Base-by-base conservation (phyloP, 139 green algal species). In the Asterochloris erici region DNA sequence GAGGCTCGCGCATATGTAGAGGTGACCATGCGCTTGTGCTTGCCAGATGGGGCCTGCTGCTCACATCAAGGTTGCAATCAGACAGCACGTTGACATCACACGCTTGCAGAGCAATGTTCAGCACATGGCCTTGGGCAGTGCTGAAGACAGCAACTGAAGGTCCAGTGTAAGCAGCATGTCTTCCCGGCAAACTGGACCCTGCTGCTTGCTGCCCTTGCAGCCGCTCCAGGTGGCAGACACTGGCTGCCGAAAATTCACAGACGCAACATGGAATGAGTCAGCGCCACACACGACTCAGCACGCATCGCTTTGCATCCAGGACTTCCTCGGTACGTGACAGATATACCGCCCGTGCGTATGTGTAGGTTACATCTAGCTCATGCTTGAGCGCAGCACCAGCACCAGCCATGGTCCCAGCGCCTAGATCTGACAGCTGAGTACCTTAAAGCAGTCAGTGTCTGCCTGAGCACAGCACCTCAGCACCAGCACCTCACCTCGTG, bases 401-500 rank as follows among this genome's bases (percentile, higher is more conserved):
- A 21, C 1, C 66, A 26, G 66, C 66, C 21, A 26, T 24, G 17
- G 66, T 71, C 21, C 19, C 66, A 26, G 21, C 66, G 21, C 19
- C 21, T 21, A 24, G 66, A 26, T 2, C 21, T 21, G 17, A 26
- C 66, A 71, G 66, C 66, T 71, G 17, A 9, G 19, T 26, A 26
- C 19, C 17, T 24, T 4, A 12, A 9, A 9, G 21, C 19, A 71
- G 66, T 2, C 66, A 71, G 9, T 24, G 6, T 2, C 66, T 54
- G 26, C 23, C 14, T 54, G 70, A 28, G 26, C 14, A 14, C 70
- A 14, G 24, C 14, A 19, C 21, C 23, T 75, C 70, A 47, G 14
- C 12, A 24, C n/a, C 24, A 76, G 70, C n/a, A 28, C 23, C 77
- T 81, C 47, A 81, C 77, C 47, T 81, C 63, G 24, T 81, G 77